These are phyloP conservation scores for Metschnikowia aberdeeniae DNA, from an alignment of 805 yeast genomes.

Conservation along the genomic window DNA sequence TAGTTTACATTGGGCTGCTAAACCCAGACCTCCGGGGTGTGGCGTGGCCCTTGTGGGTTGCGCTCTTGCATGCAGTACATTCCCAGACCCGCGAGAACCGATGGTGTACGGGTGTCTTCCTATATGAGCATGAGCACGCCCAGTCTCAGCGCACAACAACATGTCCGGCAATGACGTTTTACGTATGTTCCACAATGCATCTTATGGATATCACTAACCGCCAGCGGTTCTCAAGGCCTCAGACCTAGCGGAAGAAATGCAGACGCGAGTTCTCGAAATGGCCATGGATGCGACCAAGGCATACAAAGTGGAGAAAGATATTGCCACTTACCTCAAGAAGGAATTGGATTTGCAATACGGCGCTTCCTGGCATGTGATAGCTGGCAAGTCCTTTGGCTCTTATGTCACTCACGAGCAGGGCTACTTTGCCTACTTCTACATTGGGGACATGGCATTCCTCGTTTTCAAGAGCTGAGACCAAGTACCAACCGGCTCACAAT, in stretches of 20 bases:
- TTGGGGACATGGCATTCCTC: constrained; percentile 64
- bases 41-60: background rate
- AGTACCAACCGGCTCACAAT: background rate
- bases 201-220: background rate
- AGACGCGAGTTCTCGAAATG: constrained; percentile 45
- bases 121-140: background rate
- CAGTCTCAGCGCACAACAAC: background rate
- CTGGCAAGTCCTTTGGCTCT: constrained; percentile 75
- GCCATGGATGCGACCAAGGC: constrained; percentile 43
- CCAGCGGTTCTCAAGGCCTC: constrained; percentile 41
- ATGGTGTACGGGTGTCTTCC: constrained; percentile 1
- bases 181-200: background rate
- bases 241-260: constrained; percentile 50
- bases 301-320: constrained; percentile 51
- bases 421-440: constrained; percentile 64
- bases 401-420: constrained; percentile 80
- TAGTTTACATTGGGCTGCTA: too few species aligned
- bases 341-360: constrained; percentile 63
- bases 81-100: too few species aligned
- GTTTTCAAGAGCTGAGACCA: constrained; percentile 52
- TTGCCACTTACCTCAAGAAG: constrained; percentile 64
- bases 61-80: background rate
- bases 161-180: constrained; percentile 3
- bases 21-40: background rate
- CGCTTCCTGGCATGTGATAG: constrained; percentile 77